These are phyloP conservation scores for Euphorbia celastroides DNA, from an alignment of 441 rosid species.

Conservation along the genomic window DNA sequence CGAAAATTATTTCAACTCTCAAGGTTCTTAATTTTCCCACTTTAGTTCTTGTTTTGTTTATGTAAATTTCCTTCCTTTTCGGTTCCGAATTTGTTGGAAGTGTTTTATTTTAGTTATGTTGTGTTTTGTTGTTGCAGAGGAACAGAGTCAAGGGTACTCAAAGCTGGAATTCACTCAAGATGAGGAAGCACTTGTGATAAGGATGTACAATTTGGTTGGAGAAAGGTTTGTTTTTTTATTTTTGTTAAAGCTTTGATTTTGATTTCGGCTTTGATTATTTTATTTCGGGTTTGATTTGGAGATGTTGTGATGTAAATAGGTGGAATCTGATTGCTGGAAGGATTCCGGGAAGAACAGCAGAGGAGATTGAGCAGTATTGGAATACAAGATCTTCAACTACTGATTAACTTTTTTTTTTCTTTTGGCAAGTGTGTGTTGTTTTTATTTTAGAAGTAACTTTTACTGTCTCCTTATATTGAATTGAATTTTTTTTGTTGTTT, in stretches of 20 bases:
- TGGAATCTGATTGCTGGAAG: conserved; percentile 50
- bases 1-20: conserved; percentile 23
- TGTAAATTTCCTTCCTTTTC: not conserved
- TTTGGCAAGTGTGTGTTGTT: not conserved
- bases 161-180: conserved; percentile 35
- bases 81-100: not conserved
- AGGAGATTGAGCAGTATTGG: conserved; percentile 43
- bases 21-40: conserved; percentile 21
- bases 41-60: too few relatives aligned
- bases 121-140: conserved; percentile 19
- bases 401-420: not conserved
- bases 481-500: not conserved
- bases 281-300: not conserved
- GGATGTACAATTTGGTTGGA: conserved; percentile 47
- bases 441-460: not conserved
- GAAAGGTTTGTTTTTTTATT: conserved; percentile 26
- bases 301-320: conserved; percentile 15
- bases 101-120: not conserved
- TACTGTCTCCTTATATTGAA: not conserved
- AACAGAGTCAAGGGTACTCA: conserved; percentile 25
- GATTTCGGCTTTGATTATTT: not conserved
- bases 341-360: conserved; percentile 46
- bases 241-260: not conserved
- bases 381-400: conserved; percentile 35
- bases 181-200: conserved; percentile 37